Percentiles rank a stretch among this genome's conserved stretches.
Conservation (phyloP, 108 stramenopile genomes). For the Craspedostauros australis region DNA sequence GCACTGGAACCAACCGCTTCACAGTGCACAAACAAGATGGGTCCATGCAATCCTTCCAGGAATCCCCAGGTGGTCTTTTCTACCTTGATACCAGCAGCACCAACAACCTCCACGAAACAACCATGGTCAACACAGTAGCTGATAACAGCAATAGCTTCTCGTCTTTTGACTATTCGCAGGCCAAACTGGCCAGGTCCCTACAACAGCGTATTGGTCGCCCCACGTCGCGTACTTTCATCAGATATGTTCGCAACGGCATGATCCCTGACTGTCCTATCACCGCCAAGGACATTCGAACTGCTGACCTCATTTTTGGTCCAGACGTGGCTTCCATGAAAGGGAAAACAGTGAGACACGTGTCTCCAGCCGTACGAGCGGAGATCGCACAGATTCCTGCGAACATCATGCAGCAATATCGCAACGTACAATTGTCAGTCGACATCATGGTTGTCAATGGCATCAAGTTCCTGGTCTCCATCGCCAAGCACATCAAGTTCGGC, state of each 20-base stretch:
- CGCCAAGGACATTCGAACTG: not conserved
- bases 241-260: conserved; percentile 19
- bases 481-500: conserved; percentile 19
- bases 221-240: not conserved
- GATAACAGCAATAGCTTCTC: not conserved
- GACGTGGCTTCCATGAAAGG: conserved; percentile 7
- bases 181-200: conserved; percentile 3
- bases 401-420: conserved; percentile 13
- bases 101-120: not conserved
- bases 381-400: conserved; percentile 13
- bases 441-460: conserved; percentile 37
- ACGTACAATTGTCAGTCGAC: conserved; percentile 22
- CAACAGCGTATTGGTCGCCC: conserved; percentile 6
- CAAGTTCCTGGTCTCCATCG: conserved; percentile 29
- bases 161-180: not conserved
- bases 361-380: conserved; percentile 3
- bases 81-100: too few relatives aligned
- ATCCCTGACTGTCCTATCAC: conserved; percentile 8
- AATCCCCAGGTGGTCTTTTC: too few relatives aligned
- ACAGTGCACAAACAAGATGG: conserved; percentile 9
- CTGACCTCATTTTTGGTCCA: conserved; percentile 5
- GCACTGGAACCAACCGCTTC: conserved; percentile 3
- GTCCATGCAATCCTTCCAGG: conserved; percentile 1
- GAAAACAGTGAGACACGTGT: conserved; percentile 11
- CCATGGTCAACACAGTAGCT: conserved; percentile 3